A percentile compares a stretch with the other conserved stretches of the same genome.
Conservation (phyloP, 225 moss, liverwort and hornwort species). For the Pseudisothecium myosuroides region DNA sequence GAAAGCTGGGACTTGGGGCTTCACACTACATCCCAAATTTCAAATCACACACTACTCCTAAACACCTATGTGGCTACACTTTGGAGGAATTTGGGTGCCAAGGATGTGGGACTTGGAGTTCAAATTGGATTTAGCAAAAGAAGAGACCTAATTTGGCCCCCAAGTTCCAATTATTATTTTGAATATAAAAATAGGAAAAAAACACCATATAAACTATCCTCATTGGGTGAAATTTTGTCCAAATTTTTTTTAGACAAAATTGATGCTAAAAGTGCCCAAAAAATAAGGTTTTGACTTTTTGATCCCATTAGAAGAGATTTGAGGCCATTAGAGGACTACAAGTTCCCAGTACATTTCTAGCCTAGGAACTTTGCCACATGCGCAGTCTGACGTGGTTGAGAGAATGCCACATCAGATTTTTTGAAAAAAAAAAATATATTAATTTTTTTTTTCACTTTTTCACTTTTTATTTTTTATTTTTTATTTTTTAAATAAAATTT, state of each 20-base stretch:
- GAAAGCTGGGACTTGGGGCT: no score
- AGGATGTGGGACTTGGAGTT: background rate
- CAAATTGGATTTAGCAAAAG: background rate
- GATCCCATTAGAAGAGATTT: no score
- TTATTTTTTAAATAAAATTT: no score
- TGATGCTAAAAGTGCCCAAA: background rate
- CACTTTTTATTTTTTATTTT: no score
- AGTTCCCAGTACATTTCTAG: no score
- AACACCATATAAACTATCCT: background rate
- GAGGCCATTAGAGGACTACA: no score
- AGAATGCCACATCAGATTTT: no score
- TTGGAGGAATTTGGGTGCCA: fast-evolving
- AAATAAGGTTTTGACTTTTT: background rate
- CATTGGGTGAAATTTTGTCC: background rate
- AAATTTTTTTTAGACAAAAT: background rate
- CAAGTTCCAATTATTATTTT: background rate
- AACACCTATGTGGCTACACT: fast-evolving
- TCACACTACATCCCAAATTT: no score
- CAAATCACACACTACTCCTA: background rate
- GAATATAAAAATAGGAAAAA: background rate
- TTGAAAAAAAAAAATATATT: no score
- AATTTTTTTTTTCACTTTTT: no score
- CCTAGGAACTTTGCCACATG: no score
- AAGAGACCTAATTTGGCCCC: fast-evolving
- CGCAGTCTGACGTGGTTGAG: no score